Evolutionary conservation across 2,329 filamentous ascomycete genomes (phyloP).

Genomic region (Talaromyces sp.): DNA sequence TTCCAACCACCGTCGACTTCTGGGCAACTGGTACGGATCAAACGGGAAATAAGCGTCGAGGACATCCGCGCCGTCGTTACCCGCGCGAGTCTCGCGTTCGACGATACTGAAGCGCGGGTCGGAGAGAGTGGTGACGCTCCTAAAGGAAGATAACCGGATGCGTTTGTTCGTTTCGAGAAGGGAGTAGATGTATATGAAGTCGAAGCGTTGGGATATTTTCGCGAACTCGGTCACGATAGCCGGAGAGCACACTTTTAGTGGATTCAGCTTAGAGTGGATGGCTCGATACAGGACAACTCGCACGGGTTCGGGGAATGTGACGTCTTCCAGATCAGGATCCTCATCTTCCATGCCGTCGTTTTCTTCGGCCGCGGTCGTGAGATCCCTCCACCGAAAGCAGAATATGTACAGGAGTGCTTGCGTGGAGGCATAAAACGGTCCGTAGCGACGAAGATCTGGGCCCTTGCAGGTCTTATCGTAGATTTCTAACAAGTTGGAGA

Average conservation of each 20-base stretch:
- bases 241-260: slow-evolving; percentile 89
- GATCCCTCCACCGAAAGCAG: slow-evolving; percentile 95
- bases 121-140: slow-evolving; percentile 35
- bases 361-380: slow-evolving; percentile 60
- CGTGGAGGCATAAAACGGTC: slow-evolving; percentile 80
- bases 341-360: slow-evolving; percentile 49
- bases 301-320: slow-evolving; percentile 72
- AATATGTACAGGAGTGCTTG: slow-evolving; percentile 92
- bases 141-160: slow-evolving; percentile 70
- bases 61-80: slow-evolving; percentile 76
- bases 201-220: slow-evolving; percentile 77
- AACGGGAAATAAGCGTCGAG: slow-evolving; percentile 96
- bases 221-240: slow-evolving; percentile 90
- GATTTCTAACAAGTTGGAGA: slow-evolving; percentile 69
- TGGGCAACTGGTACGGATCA: slow-evolving; percentile 87
- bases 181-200: slow-evolving; percentile 84
- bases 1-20: slow-evolving; percentile 84
- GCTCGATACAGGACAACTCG: slow-evolving; percentile 71
- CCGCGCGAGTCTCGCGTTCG: slow-evolving; percentile 54
- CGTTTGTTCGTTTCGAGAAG: slow-evolving; percentile 91
- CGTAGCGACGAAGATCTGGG: slow-evolving; percentile 79
- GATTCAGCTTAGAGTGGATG: slow-evolving; percentile 86
- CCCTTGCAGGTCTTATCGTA: slow-evolving; percentile 74
- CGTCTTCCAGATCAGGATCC: slow-evolving; percentile 60
- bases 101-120: slow-evolving; percentile 41